Conservation (phyloP, 2,329 filamentous ascomycete genomes). For the Leptosphaerulina australis region DNA sequence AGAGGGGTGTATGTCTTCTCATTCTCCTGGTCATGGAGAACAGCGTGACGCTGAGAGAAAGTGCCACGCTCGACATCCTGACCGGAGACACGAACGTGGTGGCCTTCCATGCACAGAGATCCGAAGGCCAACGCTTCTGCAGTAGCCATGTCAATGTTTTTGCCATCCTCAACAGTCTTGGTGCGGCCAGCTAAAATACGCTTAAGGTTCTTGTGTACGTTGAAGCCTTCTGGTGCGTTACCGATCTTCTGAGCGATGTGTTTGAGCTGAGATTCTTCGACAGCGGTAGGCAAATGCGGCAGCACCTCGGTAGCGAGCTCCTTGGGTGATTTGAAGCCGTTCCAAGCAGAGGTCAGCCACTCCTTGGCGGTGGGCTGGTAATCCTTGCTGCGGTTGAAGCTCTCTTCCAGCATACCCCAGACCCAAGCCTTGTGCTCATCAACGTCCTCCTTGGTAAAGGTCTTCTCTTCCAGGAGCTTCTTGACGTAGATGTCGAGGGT, state of each 20-base stretch:
- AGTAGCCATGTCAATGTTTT: slow-evolving; percentile 97
- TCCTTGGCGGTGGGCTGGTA: slow-evolving; percentile 96
- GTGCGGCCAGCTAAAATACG: slow-evolving; percentile 88
- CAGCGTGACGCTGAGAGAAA: slow-evolving; percentile 96
- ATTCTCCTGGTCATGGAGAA: slow-evolving; percentile 95
- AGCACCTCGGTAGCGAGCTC: slow-evolving; percentile 93
- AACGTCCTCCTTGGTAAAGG: slow-evolving; percentile 95
- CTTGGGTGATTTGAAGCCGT: slow-evolving; percentile 99
- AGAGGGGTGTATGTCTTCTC: slow-evolving; percentile 93
- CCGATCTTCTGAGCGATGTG: slow-evolving; percentile 84
- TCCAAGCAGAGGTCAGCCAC: slow-evolving; percentile 98
- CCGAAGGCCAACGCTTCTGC: slow-evolving; percentile 96
- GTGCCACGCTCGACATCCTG: slow-evolving; percentile 99
- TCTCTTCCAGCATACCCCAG: slow-evolving; percentile 98
- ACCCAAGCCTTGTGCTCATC: slow-evolving; percentile 99
- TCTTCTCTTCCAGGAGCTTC: slow-evolving; percentile 88
- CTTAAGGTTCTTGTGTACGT: slow-evolving; percentile 92
- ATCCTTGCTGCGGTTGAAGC: slow-evolving; percentile 95
- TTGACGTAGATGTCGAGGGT: slow-evolving; percentile 91
- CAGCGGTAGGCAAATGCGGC: slow-evolving; percentile 85
- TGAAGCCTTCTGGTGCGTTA: slow-evolving; percentile 80
- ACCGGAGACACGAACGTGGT: slow-evolving; percentile 96
- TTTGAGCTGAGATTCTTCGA: slow-evolving; percentile 73
- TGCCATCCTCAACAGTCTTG: slow-evolving; percentile 89
- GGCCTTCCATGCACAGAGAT: slow-evolving; percentile 85